Conservation (phyloP, 140 eudicot genomes). For the Erigeron philadelphicus region DNA sequence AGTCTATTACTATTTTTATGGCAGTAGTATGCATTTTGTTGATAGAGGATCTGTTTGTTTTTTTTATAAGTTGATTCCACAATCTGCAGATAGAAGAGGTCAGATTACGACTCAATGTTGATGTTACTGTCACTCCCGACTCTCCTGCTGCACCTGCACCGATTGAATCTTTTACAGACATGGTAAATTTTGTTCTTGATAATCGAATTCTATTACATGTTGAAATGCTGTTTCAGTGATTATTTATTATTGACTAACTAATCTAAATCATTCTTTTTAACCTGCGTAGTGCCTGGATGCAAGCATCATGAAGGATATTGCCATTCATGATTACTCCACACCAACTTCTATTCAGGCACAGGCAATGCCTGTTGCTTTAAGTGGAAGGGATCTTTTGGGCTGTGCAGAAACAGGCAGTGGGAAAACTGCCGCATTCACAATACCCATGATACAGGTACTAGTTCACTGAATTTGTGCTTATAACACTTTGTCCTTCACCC, state of each 20-base stretch:
- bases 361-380: conserved; percentile 87
- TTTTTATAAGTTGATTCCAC: conserved; percentile 7
- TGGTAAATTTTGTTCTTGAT: conserved; percentile 37
- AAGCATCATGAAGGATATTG: conserved; percentile 70
- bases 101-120: conserved; percentile 72
- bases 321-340: conserved; percentile 61
- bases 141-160: conserved; percentile 75
- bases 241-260: conserved; percentile 8
- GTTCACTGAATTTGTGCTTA: neutral
- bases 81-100: conserved; percentile 68
- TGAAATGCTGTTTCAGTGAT: neutral
- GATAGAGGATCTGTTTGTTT: conserved; percentile 4
- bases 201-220: conserved; percentile 2
- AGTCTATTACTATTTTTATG: neutral
- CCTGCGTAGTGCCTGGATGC: conserved; percentile 49
- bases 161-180: conserved; percentile 68
- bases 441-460: conserved; percentile 78
- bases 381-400: conserved; percentile 83
- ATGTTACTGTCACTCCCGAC: conserved; percentile 56
- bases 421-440: conserved; percentile 76
- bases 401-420: conserved; percentile 95
- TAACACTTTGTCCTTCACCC: neutral
- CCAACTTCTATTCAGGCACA: conserved; percentile 90
- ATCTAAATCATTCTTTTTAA: neutral
- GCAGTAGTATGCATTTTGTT: neutral